Base-by-base conservation (phyloP, 2,329 filamentous ascomycete genomes). In the Colletotrichum tropicicola region DNA sequence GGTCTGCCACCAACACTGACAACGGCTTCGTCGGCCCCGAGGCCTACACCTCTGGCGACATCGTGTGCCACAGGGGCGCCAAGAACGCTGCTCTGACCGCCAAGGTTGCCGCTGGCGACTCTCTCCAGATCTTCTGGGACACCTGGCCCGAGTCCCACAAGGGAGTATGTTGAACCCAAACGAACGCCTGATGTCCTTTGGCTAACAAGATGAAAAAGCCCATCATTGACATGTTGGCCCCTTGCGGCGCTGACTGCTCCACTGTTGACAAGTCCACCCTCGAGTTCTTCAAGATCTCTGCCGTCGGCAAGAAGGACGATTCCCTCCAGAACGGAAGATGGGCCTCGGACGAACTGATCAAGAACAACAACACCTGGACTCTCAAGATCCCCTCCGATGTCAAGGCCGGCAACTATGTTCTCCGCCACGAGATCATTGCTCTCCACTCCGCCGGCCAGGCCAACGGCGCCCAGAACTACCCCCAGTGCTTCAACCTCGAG, bases 91-190 rank as follows among this genome's bases (percentile, higher is more conserved):
- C 74, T 39, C 75, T 77, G 58, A 77, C 77, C 17, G 77, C 80
- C 32, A 70, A 71, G 3, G 84, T 91, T 37, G 79, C 82, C n/a
- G 90, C 89, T 13, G 90, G 90, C 66, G 80, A 80, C 68, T 80
- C 80, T 8, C 74, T 92, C 69, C 79, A 85, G 63, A 76, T 92
- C 51, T 82, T 87, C 70, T 92, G 89, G 90, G 86, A 82, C 62
- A 79, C 79, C 15, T 92, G 90, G 90, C 89, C 89, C n/a, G 80
- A 84, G 9, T 84, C 82, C 58, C 83, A 92, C 78, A 82, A 89
- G 68, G 87, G 87, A 2, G 28, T 30, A 30, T 8, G 28, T 30
- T 30, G 28, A 7, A 30, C 28, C n/a, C n/a, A n/a, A n/a, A n/a
- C n/a, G n/a, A n/a, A n/a, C 28, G 4, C 28, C 28, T 30, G 28